These are phyloP conservation scores for Apophysomyces variabilis DNA, from an alignment of 371 early-diverging fungal species.

Conservation along the genomic window DNA sequence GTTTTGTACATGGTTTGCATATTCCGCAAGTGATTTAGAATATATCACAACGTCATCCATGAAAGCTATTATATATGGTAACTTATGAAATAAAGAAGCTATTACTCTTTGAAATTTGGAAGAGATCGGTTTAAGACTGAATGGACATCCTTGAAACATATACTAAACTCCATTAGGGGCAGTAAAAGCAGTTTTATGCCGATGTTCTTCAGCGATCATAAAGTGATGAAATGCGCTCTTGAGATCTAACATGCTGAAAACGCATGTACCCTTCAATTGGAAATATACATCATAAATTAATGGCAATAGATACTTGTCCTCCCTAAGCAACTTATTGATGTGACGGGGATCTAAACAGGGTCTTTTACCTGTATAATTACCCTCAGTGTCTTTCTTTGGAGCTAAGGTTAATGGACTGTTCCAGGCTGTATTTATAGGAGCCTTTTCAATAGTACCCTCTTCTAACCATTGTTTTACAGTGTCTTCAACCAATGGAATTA, in stretches of 20 bases:
- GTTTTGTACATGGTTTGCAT: constrained; percentile 8
- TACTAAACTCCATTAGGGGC: too few relatives aligned
- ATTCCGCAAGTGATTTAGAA: constrained; percentile 3
- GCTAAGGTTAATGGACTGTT: constrained; percentile 33
- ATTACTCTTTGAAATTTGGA: constrained; percentile 29
- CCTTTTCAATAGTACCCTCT: constrained; percentile 10
- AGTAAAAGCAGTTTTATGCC: neutral
- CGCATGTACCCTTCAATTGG: neutral
- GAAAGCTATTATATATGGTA: neutral
- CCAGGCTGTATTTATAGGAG: constrained; percentile 13
- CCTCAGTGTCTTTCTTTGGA: constrained; percentile 27
- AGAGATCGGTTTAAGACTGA: constrained; percentile 14
- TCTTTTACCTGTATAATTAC: constrained; percentile 12
- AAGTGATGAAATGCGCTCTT: constrained; percentile 28
- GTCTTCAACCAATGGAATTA: constrained; percentile 7
- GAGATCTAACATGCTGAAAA: constrained; percentile 26
- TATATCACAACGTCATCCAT: constrained; percentile 16
- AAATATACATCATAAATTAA: constrained; percentile 7
- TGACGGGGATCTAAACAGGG: constrained; percentile 11
- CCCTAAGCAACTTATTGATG: neutral
- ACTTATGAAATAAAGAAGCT: neutral
- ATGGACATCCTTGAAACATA: too few relatives aligned
- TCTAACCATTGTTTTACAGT: constrained; percentile 12
- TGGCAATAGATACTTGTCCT: constrained; percentile 12
- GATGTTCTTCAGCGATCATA: constrained; percentile 23